Conservation (phyloP, 805 yeast species). For the Gaillardinia entomophila region DNA sequence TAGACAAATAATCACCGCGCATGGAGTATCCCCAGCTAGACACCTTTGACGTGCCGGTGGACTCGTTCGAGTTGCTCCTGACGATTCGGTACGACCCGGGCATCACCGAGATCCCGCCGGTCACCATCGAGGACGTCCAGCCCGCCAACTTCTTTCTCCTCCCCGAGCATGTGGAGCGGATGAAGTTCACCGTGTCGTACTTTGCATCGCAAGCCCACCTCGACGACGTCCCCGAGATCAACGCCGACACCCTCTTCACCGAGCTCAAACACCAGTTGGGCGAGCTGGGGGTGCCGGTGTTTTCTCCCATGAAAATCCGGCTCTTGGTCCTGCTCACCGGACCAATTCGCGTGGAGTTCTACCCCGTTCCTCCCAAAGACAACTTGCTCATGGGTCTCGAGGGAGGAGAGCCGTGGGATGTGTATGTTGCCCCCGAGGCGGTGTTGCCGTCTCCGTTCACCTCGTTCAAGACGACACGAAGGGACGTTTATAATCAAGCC, state of each 20-base stretch:
- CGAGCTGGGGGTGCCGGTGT: slow-evolving; percentile 13
- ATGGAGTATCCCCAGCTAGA: too few species aligned
- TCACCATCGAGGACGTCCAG: slow-evolving; percentile 16
- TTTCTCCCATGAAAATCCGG: slow-evolving; percentile 27
- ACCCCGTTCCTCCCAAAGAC: slow-evolving; percentile 17
- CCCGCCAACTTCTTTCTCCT: slow-evolving; percentile 51
- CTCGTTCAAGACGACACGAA: slow-evolving; percentile 77
- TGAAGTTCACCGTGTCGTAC: slow-evolving; percentile 47
- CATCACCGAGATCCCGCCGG: slow-evolving; percentile 26
- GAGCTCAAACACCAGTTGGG: slow-evolving; percentile 22
- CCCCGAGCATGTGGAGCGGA: slow-evolving; percentile 57
- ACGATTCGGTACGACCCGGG: slow-evolving; percentile 74
- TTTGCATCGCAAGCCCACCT: slow-evolving; percentile 28
- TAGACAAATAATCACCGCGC: too few species aligned
- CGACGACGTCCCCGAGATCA: slow-evolving; percentile 18
- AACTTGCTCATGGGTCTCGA: slow-evolving; percentile 27
- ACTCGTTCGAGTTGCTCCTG: slow-evolving; percentile 51
- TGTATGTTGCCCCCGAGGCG: slow-evolving; percentile 53
- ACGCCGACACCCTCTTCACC: slow-evolving; percentile 35
- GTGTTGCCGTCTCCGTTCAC: slow-evolving; percentile 67
- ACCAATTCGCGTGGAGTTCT: slow-evolving; percentile 23
- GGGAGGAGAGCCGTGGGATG: slow-evolving; percentile 40
- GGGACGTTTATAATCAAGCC: slow-evolving; percentile 60
- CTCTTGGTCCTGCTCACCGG: slow-evolving; percentile 25
- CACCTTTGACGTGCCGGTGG: neutral